Evolutionary conservation across 2,329 filamentous ascomycete species (phyloP).

Genomic region (Colletotrichum shisoi): DNA sequence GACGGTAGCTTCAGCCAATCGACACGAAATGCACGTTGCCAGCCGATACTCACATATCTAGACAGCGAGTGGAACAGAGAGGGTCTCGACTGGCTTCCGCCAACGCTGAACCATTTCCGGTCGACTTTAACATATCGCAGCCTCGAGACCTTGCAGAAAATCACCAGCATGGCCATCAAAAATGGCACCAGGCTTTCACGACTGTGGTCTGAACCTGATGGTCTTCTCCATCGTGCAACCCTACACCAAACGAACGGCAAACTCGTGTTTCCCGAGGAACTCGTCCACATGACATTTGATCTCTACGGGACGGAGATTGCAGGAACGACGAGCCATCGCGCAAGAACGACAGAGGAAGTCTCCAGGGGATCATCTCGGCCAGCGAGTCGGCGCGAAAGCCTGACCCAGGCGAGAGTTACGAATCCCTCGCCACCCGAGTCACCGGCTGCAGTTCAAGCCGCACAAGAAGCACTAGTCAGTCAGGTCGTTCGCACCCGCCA

Average conservation of each 20-base stretch:
- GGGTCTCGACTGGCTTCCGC: slow-evolving; percentile 29
- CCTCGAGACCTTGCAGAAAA: slow-evolving; percentile 13
- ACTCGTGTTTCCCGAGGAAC: slow-evolving; percentile 26
- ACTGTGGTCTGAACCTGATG: slow-evolving; percentile 30
- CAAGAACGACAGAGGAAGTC: neutral
- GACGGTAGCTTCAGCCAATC: neutral
- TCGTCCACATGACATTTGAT: slow-evolving; percentile 11
- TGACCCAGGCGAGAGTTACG: neutral
- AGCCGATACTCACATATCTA: slow-evolving; percentile 7
- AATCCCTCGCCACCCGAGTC: neutral
- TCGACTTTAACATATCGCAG: slow-evolving; percentile 16
- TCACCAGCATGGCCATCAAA: slow-evolving; percentile 23
- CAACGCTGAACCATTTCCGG: slow-evolving; percentile 13
- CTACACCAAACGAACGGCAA: slow-evolving; percentile 3
- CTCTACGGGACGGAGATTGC: slow-evolving; percentile 12
- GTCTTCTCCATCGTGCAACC: slow-evolving; percentile 19
- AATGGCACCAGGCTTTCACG: slow-evolving; percentile 19
- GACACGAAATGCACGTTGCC: neutral
- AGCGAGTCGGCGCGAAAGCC: neutral
- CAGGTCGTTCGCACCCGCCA: neutral
- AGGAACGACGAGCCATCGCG: neutral
- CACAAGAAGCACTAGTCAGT: neutral
- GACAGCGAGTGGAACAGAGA: slow-evolving; percentile 20
- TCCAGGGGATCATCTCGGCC: neutral
- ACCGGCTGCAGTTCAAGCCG: neutral